phyloP scores from a whole-genome alignment of 2,329 filamentous ascomycete species.

The Curvularia lunata region DNA sequence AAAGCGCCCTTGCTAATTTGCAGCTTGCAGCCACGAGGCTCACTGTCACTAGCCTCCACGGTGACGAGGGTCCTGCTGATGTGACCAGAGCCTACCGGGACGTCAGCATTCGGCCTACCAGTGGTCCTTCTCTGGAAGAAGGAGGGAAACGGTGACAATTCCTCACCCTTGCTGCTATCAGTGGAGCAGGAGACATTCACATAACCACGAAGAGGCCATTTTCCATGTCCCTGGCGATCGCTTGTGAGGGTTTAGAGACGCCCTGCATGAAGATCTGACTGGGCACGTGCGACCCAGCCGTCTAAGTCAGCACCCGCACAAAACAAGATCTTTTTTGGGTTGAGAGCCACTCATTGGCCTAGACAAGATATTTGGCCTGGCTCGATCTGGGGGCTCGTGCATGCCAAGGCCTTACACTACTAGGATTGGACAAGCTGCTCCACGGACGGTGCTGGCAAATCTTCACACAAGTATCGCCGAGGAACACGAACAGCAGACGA shows the following conservation, averaged over 20 bases:
- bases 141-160: neutral
- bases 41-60: constrained; percentile 1
- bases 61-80: constrained; percentile 4
- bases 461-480: neutral
- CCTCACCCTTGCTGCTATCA: neutral
- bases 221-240: neutral
- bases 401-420: constrained; percentile 13
- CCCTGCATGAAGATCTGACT: neutral
- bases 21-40: neutral
- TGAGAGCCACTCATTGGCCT: constrained; percentile 7
- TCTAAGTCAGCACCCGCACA: neutral
- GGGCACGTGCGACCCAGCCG: constrained; percentile 2
- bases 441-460: constrained; percentile 4
- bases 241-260: neutral
- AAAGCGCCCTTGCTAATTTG: neutral
- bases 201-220: neutral
- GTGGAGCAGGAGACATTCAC: neutral
- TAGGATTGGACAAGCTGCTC: constrained; percentile 8
- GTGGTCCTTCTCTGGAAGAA: neutral
- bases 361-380: neutral
- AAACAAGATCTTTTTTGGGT: neutral
- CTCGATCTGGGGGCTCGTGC: constrained; percentile 8
- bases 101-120: neutral
- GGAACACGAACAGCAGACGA: neutral
- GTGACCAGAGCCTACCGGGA: neutral